A percentile compares a stretch with the other conserved stretches of the same genome.
Conservation (phyloP, 2,329 filamentous ascomycete genomes). For the Periconia sp. region DNA sequence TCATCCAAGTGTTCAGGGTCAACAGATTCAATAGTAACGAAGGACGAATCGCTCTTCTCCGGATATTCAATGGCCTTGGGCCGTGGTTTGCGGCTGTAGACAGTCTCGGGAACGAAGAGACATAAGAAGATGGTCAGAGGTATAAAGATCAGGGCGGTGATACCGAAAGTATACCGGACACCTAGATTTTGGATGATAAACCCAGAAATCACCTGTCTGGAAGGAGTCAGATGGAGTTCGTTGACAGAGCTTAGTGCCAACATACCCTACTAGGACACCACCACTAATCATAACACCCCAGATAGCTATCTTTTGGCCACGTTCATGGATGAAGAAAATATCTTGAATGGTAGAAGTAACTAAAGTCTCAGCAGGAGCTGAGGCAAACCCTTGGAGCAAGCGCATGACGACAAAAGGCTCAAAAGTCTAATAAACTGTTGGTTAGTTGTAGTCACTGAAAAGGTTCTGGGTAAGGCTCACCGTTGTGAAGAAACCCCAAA, state of each 20-base stretch:
- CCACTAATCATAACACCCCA: constrained; percentile 19
- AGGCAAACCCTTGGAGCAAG: constrained; percentile 15
- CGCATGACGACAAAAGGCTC: constrained; percentile 15
- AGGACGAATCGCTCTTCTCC: constrained; percentile 11
- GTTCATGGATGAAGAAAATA: constrained; percentile 19
- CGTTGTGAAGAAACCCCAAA: too few species aligned
- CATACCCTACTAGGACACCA: constrained; percentile 18
- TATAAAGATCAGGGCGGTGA: constrained; percentile 14
- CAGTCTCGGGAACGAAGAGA: constrained; percentile 17
- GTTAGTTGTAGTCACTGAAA: too few species aligned
- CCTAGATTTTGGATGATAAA: constrained; percentile 17
- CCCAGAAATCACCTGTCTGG: constrained; percentile 12
- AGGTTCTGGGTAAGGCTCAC: too few species aligned
- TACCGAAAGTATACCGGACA: constrained; percentile 14
- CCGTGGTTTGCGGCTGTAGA: constrained; percentile 11
- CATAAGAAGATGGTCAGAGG: constrained; percentile 14
- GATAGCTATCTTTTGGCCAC: constrained; percentile 17
- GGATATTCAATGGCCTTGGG: constrained; percentile 8
- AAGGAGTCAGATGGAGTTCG: constrained; percentile 1
- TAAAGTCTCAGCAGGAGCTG: constrained; percentile 18
- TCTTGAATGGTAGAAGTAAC: constrained; percentile 19
- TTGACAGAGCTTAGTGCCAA: background rate
- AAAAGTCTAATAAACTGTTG: constrained; percentile 15
- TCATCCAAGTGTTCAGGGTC: too few species aligned
- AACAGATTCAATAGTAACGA: too few species aligned